These are phyloP conservation scores for Brassica rapa DNA, from an alignment of 345 rosid species.

Conservation along the genomic window DNA sequence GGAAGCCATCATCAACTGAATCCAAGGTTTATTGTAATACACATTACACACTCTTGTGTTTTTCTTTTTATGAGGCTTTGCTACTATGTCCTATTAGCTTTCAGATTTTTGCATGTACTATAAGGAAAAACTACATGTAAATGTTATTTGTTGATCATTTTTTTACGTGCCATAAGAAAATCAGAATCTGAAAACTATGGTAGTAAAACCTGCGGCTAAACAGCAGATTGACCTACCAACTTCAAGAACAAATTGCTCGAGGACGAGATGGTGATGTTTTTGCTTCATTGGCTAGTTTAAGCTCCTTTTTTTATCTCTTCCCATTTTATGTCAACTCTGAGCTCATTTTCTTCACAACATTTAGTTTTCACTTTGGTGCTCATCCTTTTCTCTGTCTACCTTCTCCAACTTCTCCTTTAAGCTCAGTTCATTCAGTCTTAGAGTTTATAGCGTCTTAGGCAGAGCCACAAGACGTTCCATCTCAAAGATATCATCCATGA, in stretches of 20 bases:
- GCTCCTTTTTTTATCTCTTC: not conserved
- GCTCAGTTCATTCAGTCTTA: no score
- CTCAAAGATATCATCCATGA: no score
- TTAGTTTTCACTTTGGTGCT: not conserved
- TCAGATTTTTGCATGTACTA: conserved; percentile 13
- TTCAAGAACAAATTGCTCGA: not conserved
- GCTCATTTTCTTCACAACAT: not conserved
- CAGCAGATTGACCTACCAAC: no score
- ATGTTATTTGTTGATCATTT: not conserved
- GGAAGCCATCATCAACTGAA: not conserved
- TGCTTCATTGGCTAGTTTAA: not conserved
- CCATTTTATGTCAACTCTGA: not conserved
- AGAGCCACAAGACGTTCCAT: no score
- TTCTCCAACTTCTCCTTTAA: not conserved
- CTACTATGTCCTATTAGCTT: conserved; percentile 1
- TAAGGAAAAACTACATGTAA: conserved; percentile 14
- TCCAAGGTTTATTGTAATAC: conserved; percentile 15
- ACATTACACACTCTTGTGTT: not conserved
- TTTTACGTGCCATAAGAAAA: not conserved
- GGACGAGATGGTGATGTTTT: not conserved
- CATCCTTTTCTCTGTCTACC: not conserved
- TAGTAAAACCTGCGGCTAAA: not conserved
- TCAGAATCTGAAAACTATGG: not conserved
- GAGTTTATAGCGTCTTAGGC: no score
- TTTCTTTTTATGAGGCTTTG: conserved; percentile 8